Conservation (phyloP, 1,284 basidiomycete species). For the Fomes fomentarius region DNA sequence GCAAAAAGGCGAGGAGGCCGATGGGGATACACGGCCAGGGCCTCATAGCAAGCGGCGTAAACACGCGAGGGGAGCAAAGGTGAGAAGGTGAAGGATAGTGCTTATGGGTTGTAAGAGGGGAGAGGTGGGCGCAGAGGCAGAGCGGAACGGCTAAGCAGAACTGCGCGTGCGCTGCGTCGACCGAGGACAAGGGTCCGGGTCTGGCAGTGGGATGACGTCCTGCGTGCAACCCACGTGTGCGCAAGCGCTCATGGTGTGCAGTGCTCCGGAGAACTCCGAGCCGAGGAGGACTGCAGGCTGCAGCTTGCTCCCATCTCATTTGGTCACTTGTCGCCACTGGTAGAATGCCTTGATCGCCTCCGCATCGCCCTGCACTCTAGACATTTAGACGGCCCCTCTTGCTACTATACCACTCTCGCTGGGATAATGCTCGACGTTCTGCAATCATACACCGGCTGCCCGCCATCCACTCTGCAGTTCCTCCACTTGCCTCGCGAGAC, state of each 20-base stretch:
- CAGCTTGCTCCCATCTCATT: neutral
- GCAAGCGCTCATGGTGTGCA: conserved; percentile 2
- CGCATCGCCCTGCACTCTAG: neutral
- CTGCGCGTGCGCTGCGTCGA: conserved; percentile 8
- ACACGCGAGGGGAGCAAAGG: neutral
- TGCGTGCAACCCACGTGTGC: conserved; percentile 17
- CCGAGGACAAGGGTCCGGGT: neutral
- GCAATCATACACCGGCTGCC: conserved; percentile 58
- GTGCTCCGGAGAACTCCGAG: too few species aligned
- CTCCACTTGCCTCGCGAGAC: conserved; percentile 56
- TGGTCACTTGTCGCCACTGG: neutral
- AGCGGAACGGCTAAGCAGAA: conserved; percentile 13
- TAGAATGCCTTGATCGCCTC: conserved; percentile 11
- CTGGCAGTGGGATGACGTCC: conserved; percentile 29
- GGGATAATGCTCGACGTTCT: conserved; percentile 60
- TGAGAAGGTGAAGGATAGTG: conserved; percentile 1
- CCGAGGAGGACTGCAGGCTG: too few species aligned
- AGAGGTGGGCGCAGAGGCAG: conserved; percentile 1
- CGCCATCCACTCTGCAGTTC: conserved; percentile 56
- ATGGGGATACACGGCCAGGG: conserved; percentile 39
- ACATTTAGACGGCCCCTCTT: conserved; percentile 10
- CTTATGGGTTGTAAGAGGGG: conserved; percentile 1
- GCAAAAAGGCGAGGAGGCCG: conserved; percentile 38
- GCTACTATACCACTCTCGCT: conserved; percentile 5
- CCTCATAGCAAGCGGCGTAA: conserved; percentile 37